Conservation (phyloP, 148 eudicot species). For the Nepenthes mirabilis region DNA sequence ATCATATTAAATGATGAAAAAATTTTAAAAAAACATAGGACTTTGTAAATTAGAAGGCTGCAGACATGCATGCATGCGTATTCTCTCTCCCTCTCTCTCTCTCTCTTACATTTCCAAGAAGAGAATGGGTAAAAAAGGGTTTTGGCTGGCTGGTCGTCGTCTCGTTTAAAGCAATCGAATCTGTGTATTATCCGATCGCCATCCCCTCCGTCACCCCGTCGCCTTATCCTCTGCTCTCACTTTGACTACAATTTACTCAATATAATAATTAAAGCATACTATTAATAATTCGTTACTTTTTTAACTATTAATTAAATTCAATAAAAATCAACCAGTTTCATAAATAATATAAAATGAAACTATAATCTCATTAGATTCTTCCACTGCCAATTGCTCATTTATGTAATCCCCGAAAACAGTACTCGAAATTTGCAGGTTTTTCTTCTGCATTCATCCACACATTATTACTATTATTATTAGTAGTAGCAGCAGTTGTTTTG, state of each 20-base stretch:
- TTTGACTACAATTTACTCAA: constrained; percentile 12
- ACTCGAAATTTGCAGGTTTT: too few relatives aligned
- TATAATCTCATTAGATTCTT: too few relatives aligned
- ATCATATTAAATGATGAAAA: neutral
- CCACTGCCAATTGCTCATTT: too few relatives aligned
- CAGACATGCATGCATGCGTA: constrained; percentile 1
- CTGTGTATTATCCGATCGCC: constrained; percentile 5
- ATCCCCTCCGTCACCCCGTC: constrained; percentile 6
- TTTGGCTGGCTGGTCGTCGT: constrained; percentile 4
- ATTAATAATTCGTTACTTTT: too few relatives aligned
- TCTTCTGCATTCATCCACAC: too few relatives aligned
- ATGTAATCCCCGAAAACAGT: too few relatives aligned
- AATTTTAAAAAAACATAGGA: constrained; percentile 11
- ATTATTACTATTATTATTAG: too few relatives aligned
- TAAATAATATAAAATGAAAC: too few relatives aligned
- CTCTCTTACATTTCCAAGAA: constrained; percentile 71
- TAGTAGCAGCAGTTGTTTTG: too few relatives aligned
- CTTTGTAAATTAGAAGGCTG: constrained; percentile 3
- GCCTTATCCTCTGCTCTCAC: constrained; percentile 11
- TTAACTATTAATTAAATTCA: too few relatives aligned
- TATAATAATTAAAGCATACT: too few relatives aligned
- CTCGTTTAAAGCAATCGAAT: constrained; percentile 23
- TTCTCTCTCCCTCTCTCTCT: constrained; percentile 1
- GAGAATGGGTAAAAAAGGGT: constrained; percentile 6
- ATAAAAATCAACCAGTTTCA: too few relatives aligned